Conservation (phyloP, 176 grass and related monocot species). For the Bromus sterilis region DNA sequence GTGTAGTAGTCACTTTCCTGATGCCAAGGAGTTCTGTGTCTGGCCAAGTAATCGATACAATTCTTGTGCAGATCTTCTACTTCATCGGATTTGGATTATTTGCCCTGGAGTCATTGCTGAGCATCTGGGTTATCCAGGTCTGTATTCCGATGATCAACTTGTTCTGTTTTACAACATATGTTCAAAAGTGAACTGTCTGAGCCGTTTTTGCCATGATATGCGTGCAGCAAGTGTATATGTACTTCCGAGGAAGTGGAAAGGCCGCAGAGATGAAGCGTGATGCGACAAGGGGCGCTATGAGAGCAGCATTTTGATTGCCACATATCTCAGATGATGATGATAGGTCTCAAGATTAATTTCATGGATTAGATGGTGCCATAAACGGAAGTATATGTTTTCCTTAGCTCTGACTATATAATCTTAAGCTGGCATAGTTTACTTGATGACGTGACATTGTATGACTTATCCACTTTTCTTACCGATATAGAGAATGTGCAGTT, state of each 20-base stretch:
- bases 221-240: conserved; percentile 92
- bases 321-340: conserved; percentile 15
- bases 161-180: neutral
- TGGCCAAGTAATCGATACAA: neutral
- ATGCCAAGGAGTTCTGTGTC: neutral
- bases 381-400: conserved; percentile 10
- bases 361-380: conserved; percentile 15
- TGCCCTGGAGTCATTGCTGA: conserved; percentile 78
- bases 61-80: conserved; percentile 76
- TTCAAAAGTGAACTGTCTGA: conserved; percentile 2
- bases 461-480: neutral
- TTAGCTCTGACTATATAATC: conserved; percentile 13
- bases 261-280: conserved; percentile 78
- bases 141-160: neutral
- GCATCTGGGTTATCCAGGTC: conserved; percentile 98
- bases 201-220: conserved; percentile 6
- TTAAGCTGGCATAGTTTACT: conserved; percentile 16
- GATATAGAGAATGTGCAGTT: conserved; percentile 35
- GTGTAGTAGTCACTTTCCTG: neutral
- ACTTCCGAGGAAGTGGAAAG: conserved; percentile 94
- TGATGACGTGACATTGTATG: conserved; percentile 12
- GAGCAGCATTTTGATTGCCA: conserved; percentile 60
- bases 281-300: conserved; percentile 67
- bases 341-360: neutral
- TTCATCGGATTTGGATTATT: conserved; percentile 95